Percentiles rank a stretch among this genome's conserved stretches.
These are phyloP conservation scores for Xylariaceae sp. DNA, from an alignment of 2,329 filamentous ascomycete species.

Conservation along the genomic window DNA sequence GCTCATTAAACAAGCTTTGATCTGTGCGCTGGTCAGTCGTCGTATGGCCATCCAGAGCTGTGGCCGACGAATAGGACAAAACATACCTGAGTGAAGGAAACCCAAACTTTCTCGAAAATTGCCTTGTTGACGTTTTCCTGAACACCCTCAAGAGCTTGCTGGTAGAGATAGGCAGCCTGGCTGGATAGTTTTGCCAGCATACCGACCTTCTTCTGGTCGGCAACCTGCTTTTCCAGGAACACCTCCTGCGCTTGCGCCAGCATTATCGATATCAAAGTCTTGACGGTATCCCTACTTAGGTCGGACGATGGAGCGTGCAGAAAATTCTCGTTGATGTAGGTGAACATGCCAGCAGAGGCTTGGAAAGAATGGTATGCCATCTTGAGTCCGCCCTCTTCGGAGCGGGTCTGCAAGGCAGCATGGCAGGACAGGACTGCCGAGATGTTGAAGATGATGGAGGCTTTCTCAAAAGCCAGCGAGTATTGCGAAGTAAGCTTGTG, in stretches of 20 bases:
- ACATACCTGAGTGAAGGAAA: slow-evolving; percentile 73
- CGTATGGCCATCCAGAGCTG: not conserved
- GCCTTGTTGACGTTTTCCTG: slow-evolving; percentile 90
- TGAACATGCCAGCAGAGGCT: slow-evolving; percentile 98
- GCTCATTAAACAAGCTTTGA: slow-evolving; percentile 78
- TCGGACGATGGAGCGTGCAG: slow-evolving; percentile 96
- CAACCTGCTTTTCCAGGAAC: slow-evolving; percentile 93
- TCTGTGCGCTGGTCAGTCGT: slow-evolving; percentile 39
- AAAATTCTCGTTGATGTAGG: slow-evolving; percentile 99
- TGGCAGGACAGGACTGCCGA: slow-evolving; percentile 95
- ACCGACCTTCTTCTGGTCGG: slow-evolving; percentile 88
- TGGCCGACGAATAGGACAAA: not conserved
- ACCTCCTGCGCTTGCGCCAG: slow-evolving; percentile 96
- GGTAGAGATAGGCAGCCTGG: slow-evolving; percentile 84
- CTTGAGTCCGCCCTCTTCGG: slow-evolving; percentile 90
- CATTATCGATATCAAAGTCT: slow-evolving; percentile 88
- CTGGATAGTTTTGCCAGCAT: slow-evolving; percentile 90
- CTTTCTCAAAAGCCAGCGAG: slow-evolving; percentile 95
- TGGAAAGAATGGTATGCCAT: slow-evolving; percentile 98
- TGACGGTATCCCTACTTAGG: slow-evolving; percentile 90
- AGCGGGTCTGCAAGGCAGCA: slow-evolving; percentile 86
- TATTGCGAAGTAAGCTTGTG: slow-evolving; percentile 97
- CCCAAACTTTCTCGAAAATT: slow-evolving; percentile 93
- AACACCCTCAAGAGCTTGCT: slow-evolving; percentile 82
- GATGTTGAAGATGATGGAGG: slow-evolving; percentile 99